These are phyloP conservation scores for Talaromyces sp. DNA, from an alignment of 2,329 filamentous ascomycete genomes.

Conservation along the genomic window DNA sequence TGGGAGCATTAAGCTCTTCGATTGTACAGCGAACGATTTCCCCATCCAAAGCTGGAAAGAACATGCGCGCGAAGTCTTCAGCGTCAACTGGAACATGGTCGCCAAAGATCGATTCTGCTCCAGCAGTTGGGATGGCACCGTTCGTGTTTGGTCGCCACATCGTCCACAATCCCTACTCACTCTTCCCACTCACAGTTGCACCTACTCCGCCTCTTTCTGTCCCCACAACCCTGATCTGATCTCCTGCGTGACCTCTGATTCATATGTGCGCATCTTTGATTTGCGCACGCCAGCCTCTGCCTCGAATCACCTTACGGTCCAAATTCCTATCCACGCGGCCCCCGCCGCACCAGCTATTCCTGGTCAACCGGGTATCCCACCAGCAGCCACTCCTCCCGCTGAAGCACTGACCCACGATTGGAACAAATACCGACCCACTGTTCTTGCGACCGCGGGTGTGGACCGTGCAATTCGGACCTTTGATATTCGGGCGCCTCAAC, in stretches of 20 bases:
- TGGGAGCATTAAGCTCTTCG: constrained; percentile 92
- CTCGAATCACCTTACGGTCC: constrained; percentile 80
- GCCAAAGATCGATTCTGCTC: constrained; percentile 89
- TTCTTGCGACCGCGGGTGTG: constrained; percentile 86
- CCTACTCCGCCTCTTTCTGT: constrained; percentile 89
- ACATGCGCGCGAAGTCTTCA: constrained; percentile 90
- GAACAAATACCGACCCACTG: constrained; percentile 92
- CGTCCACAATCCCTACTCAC: constrained; percentile 75
- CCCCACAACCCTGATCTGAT: constrained; percentile 84
- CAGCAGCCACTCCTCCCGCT: constrained; percentile 59
- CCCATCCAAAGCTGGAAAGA: constrained; percentile 92
- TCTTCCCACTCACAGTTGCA: constrained; percentile 88
- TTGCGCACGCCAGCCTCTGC: constrained; percentile 82
- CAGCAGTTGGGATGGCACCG: constrained; percentile 92
- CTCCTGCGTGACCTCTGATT: constrained; percentile 86
- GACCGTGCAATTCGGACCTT: constrained; percentile 87
- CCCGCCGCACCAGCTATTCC: constrained; percentile 52
- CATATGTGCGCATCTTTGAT: constrained; percentile 87
- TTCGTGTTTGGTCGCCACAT: constrained; percentile 93
- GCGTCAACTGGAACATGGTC: constrained; percentile 88
- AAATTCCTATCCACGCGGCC: constrained; percentile 79
- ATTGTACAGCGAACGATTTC: constrained; percentile 77
- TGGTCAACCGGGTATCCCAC: constrained; percentile 38
- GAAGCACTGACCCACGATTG: constrained; percentile 96
- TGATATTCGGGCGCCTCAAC: constrained; percentile 76